Percentiles rank a stretch among this genome's conserved stretches.
phyloP scores from a whole-genome alignment of 2,329 filamentous ascomycete genomes.

The Hymenoscyphus albidus region DNA sequence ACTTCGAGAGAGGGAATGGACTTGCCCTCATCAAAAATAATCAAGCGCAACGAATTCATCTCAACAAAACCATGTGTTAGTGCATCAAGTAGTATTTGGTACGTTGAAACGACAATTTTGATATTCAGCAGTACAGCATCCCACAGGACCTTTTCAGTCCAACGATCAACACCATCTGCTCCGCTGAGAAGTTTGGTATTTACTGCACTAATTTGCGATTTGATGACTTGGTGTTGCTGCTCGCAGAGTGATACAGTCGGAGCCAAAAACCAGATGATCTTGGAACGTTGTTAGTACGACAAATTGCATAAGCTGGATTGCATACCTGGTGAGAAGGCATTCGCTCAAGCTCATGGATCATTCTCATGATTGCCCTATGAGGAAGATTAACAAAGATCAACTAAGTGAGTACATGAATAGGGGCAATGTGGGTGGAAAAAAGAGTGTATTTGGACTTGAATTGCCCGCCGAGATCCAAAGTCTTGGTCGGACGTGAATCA shows the following conservation, averaged over 20 bases:
- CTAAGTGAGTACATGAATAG: background rate
- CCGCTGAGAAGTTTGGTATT: slow-evolving; percentile 50
- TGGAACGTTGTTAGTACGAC: slow-evolving; percentile 18
- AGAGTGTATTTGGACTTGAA: background rate
- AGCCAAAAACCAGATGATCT: slow-evolving; percentile 68
- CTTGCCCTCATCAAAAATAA: slow-evolving; percentile 64
- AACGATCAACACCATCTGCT: slow-evolving; percentile 55
- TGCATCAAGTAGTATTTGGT: slow-evolving; percentile 56
- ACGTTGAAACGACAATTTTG: slow-evolving; percentile 58
- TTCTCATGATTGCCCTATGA: slow-evolving; percentile 27
- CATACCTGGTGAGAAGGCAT: slow-evolving; percentile 21
- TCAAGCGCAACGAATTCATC: slow-evolving; percentile 50
- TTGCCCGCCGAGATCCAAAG: too few species aligned
- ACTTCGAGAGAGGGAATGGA: background rate
- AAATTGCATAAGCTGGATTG: background rate
- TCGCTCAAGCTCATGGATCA: slow-evolving; percentile 26
- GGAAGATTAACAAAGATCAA: background rate
- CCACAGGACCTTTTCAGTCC: slow-evolving; percentile 59
- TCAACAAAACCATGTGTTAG: slow-evolving; percentile 59
- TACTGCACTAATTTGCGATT: slow-evolving; percentile 52
- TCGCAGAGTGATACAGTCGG: slow-evolving; percentile 64
- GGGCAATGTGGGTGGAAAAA: background rate
- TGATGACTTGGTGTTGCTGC: slow-evolving; percentile 62
- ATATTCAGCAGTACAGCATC: slow-evolving; percentile 53
- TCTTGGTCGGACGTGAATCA: background rate